A percentile compares a stretch with the other conserved stretches of the same genome.
These are phyloP conservation scores for Arabidopsis suecica DNA, from an alignment of 345 rosid genomes.

Conservation along the genomic window DNA sequence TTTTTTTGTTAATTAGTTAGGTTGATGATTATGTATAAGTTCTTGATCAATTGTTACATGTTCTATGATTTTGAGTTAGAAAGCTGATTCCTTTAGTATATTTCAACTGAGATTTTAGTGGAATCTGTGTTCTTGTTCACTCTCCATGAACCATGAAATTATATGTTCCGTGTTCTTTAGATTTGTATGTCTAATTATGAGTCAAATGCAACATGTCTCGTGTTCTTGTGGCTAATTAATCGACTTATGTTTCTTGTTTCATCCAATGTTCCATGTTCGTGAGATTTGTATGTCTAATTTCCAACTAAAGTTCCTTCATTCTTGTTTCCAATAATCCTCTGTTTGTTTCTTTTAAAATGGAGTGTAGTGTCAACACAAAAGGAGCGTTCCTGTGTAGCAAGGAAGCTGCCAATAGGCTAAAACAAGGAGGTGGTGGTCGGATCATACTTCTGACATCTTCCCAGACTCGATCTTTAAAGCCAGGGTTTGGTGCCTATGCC, in stretches of 20 bases:
- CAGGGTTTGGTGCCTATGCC: slow-evolving; percentile 40
- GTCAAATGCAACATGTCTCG: no score
- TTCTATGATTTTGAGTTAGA: not conserved
- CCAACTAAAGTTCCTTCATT: no score
- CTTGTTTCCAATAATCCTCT: not conserved
- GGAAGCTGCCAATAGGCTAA: slow-evolving; percentile 54
- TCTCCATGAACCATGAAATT: not conserved
- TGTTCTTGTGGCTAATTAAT: no score
- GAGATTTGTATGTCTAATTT: no score
- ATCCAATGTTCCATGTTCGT: no score
- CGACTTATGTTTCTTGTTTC: no score
- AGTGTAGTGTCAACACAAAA: slow-evolving; percentile 47
- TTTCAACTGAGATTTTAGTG: slow-evolving; percentile 2
- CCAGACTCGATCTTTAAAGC: slow-evolving; percentile 28
- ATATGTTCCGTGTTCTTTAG: no score
- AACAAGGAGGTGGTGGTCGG: slow-evolving; percentile 53
- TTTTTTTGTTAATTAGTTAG: not conserved
- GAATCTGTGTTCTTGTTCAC: not conserved
- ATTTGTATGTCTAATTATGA: no score
- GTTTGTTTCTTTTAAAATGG: slow-evolving; percentile 11
- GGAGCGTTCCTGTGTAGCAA: slow-evolving; percentile 53
- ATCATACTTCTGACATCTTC: slow-evolving; percentile 52
- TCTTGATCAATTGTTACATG: not conserved
- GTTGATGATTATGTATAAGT: not conserved
- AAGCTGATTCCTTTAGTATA: not conserved